Conservation (phyloP, 2,329 filamentous ascomycete species). For the Didymellaceae sp. region DNA sequence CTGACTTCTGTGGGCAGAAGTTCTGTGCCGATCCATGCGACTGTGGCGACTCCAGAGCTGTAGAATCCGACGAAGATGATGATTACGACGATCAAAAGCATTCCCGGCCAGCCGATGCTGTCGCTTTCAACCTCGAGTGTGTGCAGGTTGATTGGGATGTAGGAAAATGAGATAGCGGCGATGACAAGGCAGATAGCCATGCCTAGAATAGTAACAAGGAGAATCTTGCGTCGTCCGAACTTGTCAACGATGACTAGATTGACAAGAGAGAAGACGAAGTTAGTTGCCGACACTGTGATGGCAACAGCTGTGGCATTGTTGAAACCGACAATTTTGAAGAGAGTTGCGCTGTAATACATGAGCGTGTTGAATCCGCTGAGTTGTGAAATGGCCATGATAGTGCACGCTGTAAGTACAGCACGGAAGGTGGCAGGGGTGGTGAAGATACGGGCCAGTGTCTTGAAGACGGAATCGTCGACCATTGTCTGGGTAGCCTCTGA, state of each 20-base stretch:
- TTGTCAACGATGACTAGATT: constrained; percentile 80
- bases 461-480: constrained; percentile 43
- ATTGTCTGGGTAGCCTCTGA: constrained; percentile 40
- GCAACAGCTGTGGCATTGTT: constrained; percentile 79
- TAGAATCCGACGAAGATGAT: constrained; percentile 48
- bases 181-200: constrained; percentile 76
- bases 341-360: constrained; percentile 72
- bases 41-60: constrained; percentile 42
- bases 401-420: constrained; percentile 46
- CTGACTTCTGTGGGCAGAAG: constrained; percentile 48
- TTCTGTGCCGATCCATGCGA: constrained; percentile 42
- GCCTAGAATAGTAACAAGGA: constrained; percentile 56
- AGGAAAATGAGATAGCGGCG: constrained; percentile 75
- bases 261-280: constrained; percentile 79
- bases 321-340: constrained; percentile 71
- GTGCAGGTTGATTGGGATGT: constrained; percentile 59
- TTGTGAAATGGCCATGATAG: constrained; percentile 48
- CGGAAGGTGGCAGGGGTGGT: constrained; percentile 41
- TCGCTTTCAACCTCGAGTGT: constrained; percentile 43
- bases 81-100: constrained; percentile 47
- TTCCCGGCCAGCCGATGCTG: constrained; percentile 42
- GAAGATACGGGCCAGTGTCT: constrained; percentile 43
- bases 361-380: constrained; percentile 69
- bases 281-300: constrained; percentile 79
- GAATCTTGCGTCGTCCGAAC: constrained; percentile 76